Base-by-base conservation (phyloP, 306 rosid species). In the Trifolium repens region DNA sequence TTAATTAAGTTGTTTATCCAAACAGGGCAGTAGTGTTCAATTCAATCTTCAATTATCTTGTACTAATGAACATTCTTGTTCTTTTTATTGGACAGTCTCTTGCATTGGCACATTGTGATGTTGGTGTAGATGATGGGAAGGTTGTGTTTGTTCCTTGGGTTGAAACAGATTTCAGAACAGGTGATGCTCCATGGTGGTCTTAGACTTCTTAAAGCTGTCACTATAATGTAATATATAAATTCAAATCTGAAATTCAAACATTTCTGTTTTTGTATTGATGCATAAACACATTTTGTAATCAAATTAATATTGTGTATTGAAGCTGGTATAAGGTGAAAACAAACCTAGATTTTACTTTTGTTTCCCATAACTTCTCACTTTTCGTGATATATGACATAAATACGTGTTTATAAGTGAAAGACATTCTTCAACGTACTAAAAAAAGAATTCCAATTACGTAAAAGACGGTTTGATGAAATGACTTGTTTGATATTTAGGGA, bases 101-200 rank as follows among this genome's bases (percentile, higher is more conserved):
- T 75, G 93, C 96, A 16, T 77, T 92, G 88, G 96, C 90, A 9
- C 96, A 91, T 74, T 87, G 88, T 69, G 96, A 91, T 79, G 9
- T 84, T 61, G 93, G 89, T 75, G 4, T 84, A 16, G 96, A 88
- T 42, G 87, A 85, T 12, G 97, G 97, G 71, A 92, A 92, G 88
- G 96, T 90, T 0, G 58, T 88, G 77, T 92, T 92, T 75, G 97
- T 92, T 55, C 97, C 92, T n/a, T 92, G 97, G 97, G 87, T 84
- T 49, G 97, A 92, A 88, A 92, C 97, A 1, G 97, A 92, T 72
- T 92, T 92, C 87, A 92, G 97, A 88, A 92, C 96, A 43, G 97
- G 93, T 46, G 96, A 87, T 0, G 80, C 74, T 83, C 97, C 97
- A 78, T 92, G 97, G 96, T 92, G 97, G 97, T 54, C 97, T 79